Conservation (phyloP, 768 basidiomycete species). For the Sistotremastrum niveocremeum region DNA sequence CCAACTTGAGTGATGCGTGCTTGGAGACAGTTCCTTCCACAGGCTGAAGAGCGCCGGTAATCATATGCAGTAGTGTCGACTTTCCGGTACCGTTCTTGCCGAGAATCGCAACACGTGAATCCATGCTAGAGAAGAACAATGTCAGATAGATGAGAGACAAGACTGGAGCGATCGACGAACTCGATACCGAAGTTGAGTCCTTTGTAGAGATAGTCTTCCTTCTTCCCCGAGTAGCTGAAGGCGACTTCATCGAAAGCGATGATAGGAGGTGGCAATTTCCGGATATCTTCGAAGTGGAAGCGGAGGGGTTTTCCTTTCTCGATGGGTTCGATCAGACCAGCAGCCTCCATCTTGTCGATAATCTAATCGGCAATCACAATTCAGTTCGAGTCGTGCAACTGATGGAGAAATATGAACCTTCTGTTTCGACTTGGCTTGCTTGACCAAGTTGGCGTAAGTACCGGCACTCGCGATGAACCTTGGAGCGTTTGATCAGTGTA, state of each 20-base stretch:
- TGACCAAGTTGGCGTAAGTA: slow-evolving; percentile 98
- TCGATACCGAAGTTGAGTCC: slow-evolving; percentile 95
- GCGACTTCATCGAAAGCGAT: slow-evolving; percentile 93
- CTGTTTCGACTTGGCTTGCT: slow-evolving; percentile 98
- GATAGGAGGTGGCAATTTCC: slow-evolving; percentile 90
- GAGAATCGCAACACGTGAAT: slow-evolving; percentile 88
- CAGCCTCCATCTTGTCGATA: slow-evolving; percentile 99
- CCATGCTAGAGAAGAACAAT: slow-evolving; percentile 45
- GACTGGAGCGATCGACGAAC: slow-evolving; percentile 27
- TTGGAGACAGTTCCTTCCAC: slow-evolving; percentile 77
- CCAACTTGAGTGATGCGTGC: slow-evolving; percentile 82
- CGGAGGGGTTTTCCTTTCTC: slow-evolving; percentile 58
- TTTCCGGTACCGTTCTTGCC: slow-evolving; percentile 95
- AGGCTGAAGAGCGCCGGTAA: slow-evolving; percentile 73
- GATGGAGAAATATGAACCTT: too few relatives aligned
- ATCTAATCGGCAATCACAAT: too few relatives aligned
- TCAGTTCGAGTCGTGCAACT: too few relatives aligned
- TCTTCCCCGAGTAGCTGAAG: slow-evolving; percentile 89
- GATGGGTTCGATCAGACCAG: slow-evolving; percentile 88
- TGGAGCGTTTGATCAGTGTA: slow-evolving; percentile 3
- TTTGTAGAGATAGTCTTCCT: slow-evolving; percentile 77
- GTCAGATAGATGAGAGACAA: background rate
- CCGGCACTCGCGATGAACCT: slow-evolving; percentile 98
- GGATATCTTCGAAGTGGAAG: slow-evolving; percentile 95
- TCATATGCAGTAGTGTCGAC: slow-evolving; percentile 81